phyloP scores from a whole-genome alignment of 176 grass and related monocot species.

The Neostapfia colusana region DNA sequence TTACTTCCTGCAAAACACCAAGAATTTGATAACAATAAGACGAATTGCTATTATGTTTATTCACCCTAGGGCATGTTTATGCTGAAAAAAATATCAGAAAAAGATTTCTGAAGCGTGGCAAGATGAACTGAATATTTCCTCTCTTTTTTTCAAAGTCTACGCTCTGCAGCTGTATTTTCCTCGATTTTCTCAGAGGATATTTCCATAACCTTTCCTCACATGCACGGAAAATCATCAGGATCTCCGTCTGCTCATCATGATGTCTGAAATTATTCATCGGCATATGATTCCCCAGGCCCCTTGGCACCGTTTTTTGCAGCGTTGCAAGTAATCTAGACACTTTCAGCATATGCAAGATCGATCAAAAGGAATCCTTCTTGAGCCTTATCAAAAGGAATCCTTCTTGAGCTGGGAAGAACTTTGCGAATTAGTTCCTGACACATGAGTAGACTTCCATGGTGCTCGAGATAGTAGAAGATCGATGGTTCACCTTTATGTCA shows the following conservation, averaged over 20 bases:
- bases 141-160: not conserved
- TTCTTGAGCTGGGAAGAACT: slow-evolving; percentile 47
- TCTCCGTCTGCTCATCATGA: slow-evolving; percentile 31
- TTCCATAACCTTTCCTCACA: not conserved
- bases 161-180: slow-evolving; percentile 9
- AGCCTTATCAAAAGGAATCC: slow-evolving; percentile 58
- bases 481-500: slow-evolving; percentile 38
- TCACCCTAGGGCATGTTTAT: slow-evolving; percentile 10
- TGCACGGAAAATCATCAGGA: slow-evolving; percentile 18
- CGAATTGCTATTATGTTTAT: slow-evolving; percentile 7
- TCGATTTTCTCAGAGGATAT: slow-evolving; percentile 8
- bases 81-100: slow-evolving; percentile 14
- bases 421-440: slow-evolving; percentile 41
- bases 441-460: slow-evolving; percentile 44
- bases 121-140: slow-evolving; percentile 26
- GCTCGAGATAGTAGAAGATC: not conserved
- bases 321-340: slow-evolving; percentile 38
- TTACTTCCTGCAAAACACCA: slow-evolving; percentile 58
- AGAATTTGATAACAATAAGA: slow-evolving; percentile 50
- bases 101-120: not conserved
- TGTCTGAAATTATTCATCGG: slow-evolving; percentile 48
- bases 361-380: slow-evolving; percentile 1
- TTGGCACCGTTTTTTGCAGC: slow-evolving; percentile 42
- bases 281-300: slow-evolving; percentile 49
- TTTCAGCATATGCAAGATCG: slow-evolving; percentile 49